Conservation (phyloP, 306 rosid genomes). For the Heteromeles arbutifolia region DNA sequence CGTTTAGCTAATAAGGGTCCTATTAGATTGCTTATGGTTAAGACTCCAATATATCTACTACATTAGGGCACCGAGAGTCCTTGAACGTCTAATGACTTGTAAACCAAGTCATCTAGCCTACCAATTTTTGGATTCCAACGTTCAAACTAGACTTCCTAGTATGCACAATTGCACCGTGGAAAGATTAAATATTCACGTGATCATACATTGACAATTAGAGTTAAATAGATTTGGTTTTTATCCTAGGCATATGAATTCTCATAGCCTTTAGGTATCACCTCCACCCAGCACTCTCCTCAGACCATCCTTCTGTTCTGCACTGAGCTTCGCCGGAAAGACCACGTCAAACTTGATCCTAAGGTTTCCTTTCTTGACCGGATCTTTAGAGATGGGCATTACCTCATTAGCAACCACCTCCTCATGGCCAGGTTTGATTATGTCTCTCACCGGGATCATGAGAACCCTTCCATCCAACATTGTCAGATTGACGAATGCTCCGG, state of each 20-base stretch:
- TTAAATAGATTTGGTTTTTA: not conserved
- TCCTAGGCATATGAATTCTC: conserved; percentile 6
- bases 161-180: conserved; percentile 31
- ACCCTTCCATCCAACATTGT: conserved; percentile 61
- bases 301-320: conserved; percentile 46
- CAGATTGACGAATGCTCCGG: conserved; percentile 40
- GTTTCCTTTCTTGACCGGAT: conserved; percentile 58
- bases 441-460: conserved; percentile 35
- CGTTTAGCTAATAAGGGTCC: no score
- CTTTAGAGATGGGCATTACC: conserved; percentile 73
- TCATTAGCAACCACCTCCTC: conserved; percentile 49
- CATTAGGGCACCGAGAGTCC: no score
- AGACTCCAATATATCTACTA: no score
- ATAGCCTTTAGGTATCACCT: conserved; percentile 21
- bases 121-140: not conserved
- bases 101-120: no score
- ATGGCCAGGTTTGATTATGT: conserved; percentile 53
- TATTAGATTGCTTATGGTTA: no score
- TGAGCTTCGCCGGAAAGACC: conserved; percentile 50
- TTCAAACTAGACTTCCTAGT: conserved; percentile 12
- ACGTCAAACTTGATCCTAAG: conserved; percentile 59
- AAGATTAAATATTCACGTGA: conserved; percentile 21
- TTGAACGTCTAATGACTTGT: no score
- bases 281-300: conserved; percentile 46
- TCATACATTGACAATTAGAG: conserved; percentile 4